These are phyloP conservation scores for Zygotorulaspora sp. DNA, from an alignment of 805 yeast genomes.

Conservation along the genomic window DNA sequence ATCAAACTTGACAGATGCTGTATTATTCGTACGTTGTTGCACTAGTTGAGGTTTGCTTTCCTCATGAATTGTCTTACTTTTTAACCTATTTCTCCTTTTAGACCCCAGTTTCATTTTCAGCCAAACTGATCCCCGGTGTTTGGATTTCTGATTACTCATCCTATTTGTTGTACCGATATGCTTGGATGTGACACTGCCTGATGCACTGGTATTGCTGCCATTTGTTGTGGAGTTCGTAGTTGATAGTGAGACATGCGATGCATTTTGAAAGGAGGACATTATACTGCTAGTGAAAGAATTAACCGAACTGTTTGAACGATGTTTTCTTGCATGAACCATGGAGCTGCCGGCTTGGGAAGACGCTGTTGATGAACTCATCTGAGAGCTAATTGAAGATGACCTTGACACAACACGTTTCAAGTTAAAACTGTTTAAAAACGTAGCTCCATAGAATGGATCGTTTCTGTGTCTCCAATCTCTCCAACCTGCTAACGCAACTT, in stretches of 20 bases:
- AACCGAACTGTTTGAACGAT: slow-evolving; percentile 29
- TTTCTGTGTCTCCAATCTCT: slow-evolving; percentile 82
- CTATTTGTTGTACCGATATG: neutral
- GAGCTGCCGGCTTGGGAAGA: slow-evolving; percentile 7
- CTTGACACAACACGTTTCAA: slow-evolving; percentile 22
- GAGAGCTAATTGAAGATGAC: slow-evolving; percentile 23
- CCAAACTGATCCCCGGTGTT: slow-evolving; percentile 18
- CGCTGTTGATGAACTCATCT: slow-evolving; percentile 9
- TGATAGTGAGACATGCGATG: slow-evolving; percentile 19
- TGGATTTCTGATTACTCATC: neutral
- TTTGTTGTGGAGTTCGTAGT: slow-evolving; percentile 11
- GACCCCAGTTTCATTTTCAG: slow-evolving; percentile 18
- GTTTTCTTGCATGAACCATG: slow-evolving; percentile 13
- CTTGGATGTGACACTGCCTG: neutral
- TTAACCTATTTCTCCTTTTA: slow-evolving; percentile 12
- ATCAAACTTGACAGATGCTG: slow-evolving; percentile 5
- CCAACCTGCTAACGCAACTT: slow-evolving; percentile 69
- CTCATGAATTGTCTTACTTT: slow-evolving; percentile 4
- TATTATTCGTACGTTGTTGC: slow-evolving; percentile 1
- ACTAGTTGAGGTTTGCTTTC: slow-evolving; percentile 1
- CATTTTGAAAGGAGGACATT: slow-evolving; percentile 30
- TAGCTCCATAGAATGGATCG: slow-evolving; percentile 58
- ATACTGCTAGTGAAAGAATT: slow-evolving; percentile 31
- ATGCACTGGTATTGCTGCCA: slow-evolving; percentile 1
- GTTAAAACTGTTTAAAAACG: slow-evolving; percentile 32